phyloP scores from a whole-genome alignment of 441 rosid genomes.

The Jatropha podagrica region DNA sequence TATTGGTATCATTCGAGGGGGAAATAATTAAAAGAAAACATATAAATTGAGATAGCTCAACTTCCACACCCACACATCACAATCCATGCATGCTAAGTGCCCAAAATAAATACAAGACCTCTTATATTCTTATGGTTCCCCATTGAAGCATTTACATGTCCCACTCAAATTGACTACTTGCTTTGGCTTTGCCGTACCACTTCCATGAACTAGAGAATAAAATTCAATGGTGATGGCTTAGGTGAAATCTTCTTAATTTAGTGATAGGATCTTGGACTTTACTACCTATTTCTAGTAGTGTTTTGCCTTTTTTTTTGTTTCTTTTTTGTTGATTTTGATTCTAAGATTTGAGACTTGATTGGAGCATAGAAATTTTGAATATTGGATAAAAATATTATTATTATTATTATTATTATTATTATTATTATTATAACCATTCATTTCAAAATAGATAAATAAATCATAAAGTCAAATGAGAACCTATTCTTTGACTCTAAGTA shows the following conservation, averaged over 20 bases:
- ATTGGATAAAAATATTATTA: no score
- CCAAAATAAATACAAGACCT: constrained; percentile 19
- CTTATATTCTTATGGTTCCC: constrained; percentile 28
- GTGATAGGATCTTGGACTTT: constrained; percentile 10
- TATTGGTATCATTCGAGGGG: no score
- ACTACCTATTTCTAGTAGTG: no score
- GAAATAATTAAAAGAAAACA: constrained; percentile 1
- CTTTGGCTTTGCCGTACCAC: constrained; percentile 7
- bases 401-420: no score
- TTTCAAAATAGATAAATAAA: no score
- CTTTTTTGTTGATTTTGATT: background rate
- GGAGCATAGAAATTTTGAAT: background rate
- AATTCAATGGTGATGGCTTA: constrained; percentile 16
- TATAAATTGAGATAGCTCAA: constrained; percentile 8
- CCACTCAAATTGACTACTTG: constrained; percentile 22
- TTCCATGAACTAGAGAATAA: constrained; percentile 11
- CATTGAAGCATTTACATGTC: constrained; percentile 21
- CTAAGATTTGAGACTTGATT: background rate
- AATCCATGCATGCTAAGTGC: constrained; percentile 20
- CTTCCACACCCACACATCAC: constrained; percentile 11
- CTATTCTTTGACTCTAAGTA: no score
- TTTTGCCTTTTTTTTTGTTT: no score
- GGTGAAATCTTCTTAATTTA: background rate
- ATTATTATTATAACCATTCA: no score
- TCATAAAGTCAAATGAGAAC: no score